Evolutionary conservation across 192 early-diverging fungal species (phyloP).

Genomic region (Entomortierella lignicola): DNA sequence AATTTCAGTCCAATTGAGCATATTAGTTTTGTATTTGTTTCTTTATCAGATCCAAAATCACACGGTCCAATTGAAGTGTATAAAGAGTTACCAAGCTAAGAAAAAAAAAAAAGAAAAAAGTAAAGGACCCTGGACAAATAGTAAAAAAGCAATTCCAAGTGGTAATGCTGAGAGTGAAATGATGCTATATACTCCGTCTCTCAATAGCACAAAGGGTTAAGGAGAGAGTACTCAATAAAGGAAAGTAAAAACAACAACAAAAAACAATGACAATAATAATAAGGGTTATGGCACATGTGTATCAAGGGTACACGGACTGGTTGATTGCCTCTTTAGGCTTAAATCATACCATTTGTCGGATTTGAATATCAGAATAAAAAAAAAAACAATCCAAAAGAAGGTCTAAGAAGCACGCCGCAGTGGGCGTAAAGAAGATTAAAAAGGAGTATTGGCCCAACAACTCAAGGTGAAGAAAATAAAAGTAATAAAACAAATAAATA

Average conservation of each 20-base stretch:
- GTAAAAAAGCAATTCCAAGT: too few relatives aligned
- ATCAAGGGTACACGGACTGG: neutral
- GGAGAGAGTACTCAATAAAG: neutral
- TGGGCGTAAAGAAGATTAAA: neutral
- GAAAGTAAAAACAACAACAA: neutral
- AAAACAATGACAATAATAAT: neutral
- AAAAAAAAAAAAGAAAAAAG: too few relatives aligned
- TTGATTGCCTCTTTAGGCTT: conserved; percentile 8
- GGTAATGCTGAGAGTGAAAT: too few relatives aligned
- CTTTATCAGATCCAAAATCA: too few relatives aligned
- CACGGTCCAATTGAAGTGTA: too few relatives aligned
- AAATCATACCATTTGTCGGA: conserved; percentile 3
- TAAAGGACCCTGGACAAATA: neutral
- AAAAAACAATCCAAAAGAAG: neutral
- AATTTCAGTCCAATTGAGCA: too few relatives aligned
- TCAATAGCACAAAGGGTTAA: neutral
- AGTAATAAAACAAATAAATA: too few relatives aligned
- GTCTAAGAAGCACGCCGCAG: neutral
- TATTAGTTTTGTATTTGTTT: too few relatives aligned
- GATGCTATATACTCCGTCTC: neutral
- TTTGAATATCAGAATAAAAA: neutral
- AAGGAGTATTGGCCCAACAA: too few relatives aligned
- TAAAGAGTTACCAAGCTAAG: too few relatives aligned
- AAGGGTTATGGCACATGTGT: neutral
- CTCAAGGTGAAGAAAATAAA: too few relatives aligned